A percentile compares a stretch with the other conserved stretches of the same genome.
Evolutionary conservation across 768 basidiomycete species (phyloP).

Genomic region (Amanita pallidorosea): DNA sequence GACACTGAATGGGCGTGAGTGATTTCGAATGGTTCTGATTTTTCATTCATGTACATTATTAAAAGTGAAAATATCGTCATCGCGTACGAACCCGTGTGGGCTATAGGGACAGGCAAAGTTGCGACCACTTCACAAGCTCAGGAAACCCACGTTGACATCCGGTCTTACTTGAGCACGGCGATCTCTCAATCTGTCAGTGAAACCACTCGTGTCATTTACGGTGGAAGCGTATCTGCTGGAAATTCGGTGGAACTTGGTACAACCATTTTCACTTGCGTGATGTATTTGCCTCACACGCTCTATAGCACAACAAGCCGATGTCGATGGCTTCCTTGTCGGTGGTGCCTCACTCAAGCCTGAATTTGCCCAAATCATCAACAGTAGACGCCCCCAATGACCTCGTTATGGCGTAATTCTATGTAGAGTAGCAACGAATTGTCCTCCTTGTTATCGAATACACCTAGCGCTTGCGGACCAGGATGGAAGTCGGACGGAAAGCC

Average conservation of each 20-base stretch:
- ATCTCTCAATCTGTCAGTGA: slow-evolving; percentile 65
- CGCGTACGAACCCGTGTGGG: slow-evolving; percentile 98
- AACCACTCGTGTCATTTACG: slow-evolving; percentile 83
- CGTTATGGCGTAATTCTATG: too few species aligned
- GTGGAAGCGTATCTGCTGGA: slow-evolving; percentile 84
- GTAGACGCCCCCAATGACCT: slow-evolving; percentile 8
- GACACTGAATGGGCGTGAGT: slow-evolving; percentile 74
- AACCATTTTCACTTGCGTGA: slow-evolving; percentile 16
- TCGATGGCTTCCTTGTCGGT: slow-evolving; percentile 97
- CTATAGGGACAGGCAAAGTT: slow-evolving; percentile 96
- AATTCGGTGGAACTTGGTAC: slow-evolving; percentile 84
- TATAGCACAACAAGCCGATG: slow-evolving; percentile 65
- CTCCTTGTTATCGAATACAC: too few species aligned
- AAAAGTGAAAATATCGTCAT: slow-evolving; percentile 71
- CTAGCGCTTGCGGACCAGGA: too few species aligned
- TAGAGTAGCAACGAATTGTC: too few species aligned
- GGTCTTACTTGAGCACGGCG: slow-evolving; percentile 53
- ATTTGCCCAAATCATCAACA: slow-evolving; percentile 87
- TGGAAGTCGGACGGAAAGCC: too few species aligned
- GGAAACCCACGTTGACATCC: slow-evolving; percentile 78
- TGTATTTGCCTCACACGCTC: slow-evolving; percentile 2
- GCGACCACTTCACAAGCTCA: slow-evolving; percentile 91
- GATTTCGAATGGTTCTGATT: background rate
- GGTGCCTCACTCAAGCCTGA: slow-evolving; percentile 98
- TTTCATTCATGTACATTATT: background rate